A percentile compares a stretch with the other conserved stretches of the same genome.
phyloP scores from a whole-genome alignment of 345 rosid genomes.

The Turritis glabra region DNA sequence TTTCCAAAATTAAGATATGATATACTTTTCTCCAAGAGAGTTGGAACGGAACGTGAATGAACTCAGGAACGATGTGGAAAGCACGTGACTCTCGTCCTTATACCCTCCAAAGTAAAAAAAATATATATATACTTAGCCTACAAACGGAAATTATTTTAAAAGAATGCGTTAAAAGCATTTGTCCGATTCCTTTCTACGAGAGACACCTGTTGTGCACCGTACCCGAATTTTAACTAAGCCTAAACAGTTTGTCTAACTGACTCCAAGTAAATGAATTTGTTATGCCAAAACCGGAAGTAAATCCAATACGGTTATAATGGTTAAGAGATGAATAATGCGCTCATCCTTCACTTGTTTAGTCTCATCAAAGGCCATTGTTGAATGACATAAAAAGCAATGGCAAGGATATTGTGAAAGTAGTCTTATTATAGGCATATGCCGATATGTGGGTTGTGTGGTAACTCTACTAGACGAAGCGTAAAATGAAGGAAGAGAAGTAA shows the following conservation, averaged over 20 bases:
- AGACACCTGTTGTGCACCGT: neutral
- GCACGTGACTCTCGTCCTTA: neutral
- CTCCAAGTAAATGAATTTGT: neutral
- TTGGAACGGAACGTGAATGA: neutral
- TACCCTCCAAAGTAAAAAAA: no score
- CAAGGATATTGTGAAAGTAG: neutral
- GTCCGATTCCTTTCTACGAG: neutral
- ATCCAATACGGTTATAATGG: neutral
- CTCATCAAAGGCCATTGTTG: neutral
- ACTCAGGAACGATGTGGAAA: neutral
- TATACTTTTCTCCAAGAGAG: neutral
- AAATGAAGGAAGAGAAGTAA: neutral
- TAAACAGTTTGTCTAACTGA: neutral
- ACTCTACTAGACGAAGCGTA: neutral
- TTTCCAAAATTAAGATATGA: no score
- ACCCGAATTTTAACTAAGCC: neutral
- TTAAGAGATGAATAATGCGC: neutral
- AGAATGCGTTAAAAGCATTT: neutral
- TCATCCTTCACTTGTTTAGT: neutral
- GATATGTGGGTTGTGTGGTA: constrained; percentile 1
- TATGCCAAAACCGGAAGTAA: neutral
- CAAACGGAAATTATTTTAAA: neutral
- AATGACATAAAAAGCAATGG: neutral
- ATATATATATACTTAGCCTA: no score
- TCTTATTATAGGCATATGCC: no score